Base-by-base conservation (phyloP, 768 basidiomycete species). In the Boletus rufocinnamomeus region DNA sequence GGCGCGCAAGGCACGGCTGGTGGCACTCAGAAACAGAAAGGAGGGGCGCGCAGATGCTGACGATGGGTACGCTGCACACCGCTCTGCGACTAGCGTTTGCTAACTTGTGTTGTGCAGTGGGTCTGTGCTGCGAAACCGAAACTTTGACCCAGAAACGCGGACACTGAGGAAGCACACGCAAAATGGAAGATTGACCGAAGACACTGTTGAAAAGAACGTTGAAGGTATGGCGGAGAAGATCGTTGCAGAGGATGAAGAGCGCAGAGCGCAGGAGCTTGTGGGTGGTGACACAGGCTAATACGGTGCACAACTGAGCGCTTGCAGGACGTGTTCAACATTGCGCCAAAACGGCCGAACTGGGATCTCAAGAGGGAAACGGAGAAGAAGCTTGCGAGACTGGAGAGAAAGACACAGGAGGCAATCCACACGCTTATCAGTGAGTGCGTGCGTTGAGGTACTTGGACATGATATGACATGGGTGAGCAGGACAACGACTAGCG, bases 331-430 rank as follows among this genome's bases (percentile, higher is more conserved):
- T 92, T 97, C 72, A 98, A 97, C 70, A 98, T 99, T 65, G 95
- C 95, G 25, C 97, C 97, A 4, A 98, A 95, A 81, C 84, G 95
- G 48, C 88, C 93, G 11, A 98, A 96, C 74, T 96, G 94, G 95
- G 94, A 96, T 72, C 79, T 97, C 66, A 95, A 95, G 73, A 85
- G 94, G 57, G 94, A 98, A 66, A 86, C 95, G 76, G 92, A 95
- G 57, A 93, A 89, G 77, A 94, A 92, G 71, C 74, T 94, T 48
- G 82, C 87, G 9, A 95, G 87, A 69, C 79, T 98, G n/a, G 95
- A 97, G 67, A 78, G 92, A 65, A 88, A 86, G 75, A 97, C 94
- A 2, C 91, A 95, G 60, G 91, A 95, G 72, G 85, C 95, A 6
- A 91, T 98, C 61, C 92, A 95, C 67, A 90, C 87, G 3, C 82